Conservation (phyloP, 306 rosid genomes). For the Sphenostylis stenocarpa region DNA sequence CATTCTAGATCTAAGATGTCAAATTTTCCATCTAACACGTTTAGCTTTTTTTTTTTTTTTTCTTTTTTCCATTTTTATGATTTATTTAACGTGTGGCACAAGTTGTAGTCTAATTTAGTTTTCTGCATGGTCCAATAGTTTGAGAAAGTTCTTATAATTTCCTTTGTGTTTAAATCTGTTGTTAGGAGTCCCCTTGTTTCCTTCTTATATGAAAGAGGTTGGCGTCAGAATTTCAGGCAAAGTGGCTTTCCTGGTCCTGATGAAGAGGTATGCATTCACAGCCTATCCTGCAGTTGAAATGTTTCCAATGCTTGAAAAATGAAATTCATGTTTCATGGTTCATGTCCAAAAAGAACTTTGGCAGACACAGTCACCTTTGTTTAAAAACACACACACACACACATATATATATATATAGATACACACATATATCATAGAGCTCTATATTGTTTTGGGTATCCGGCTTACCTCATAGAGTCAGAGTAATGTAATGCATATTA, state of each 20-base stretch:
- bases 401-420: too few species aligned
- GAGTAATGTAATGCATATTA: not conserved
- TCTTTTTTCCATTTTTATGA: not conserved
- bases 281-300: not conserved
- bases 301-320: not conserved
- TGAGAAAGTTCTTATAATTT: conserved; percentile 33
- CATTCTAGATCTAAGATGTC: too few species aligned
- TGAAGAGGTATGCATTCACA: conserved; percentile 68
- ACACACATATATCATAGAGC: not conserved
- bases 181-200: conserved; percentile 93
- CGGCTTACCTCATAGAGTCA: not conserved
- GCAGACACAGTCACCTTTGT: not conserved
- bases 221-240: conserved; percentile 90
- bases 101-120: conserved; percentile 21
- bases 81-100: not conserved
- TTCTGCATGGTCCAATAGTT: conserved; percentile 10
- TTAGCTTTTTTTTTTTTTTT: too few species aligned
- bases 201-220: conserved; percentile 93
- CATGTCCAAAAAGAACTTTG: not conserved
- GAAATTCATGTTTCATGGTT: not conserved
- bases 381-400: not conserved
- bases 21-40: too few species aligned
- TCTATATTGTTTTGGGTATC: not conserved
- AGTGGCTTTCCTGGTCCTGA: conserved; percentile 95
- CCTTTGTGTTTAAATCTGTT: conserved; percentile 21